Evolutionary conservation across 2,329 filamentous ascomycete species (phyloP).

Genomic region (Exophiala calicioides): DNA sequence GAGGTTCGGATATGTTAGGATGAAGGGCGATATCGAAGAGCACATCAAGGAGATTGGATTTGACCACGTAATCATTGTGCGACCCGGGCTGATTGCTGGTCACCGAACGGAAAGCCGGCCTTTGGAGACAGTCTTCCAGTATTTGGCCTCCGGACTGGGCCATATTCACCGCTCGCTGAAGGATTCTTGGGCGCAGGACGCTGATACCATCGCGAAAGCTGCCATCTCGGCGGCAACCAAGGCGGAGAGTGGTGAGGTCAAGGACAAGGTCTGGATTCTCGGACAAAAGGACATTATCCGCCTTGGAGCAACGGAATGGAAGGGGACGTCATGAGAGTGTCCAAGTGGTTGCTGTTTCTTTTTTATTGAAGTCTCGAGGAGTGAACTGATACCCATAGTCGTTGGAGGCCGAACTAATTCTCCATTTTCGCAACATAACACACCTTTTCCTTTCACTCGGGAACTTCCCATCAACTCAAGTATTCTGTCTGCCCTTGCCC

Average conservation of each 20-base stretch:
- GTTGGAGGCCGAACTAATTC: no score
- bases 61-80: slow-evolving; percentile 71
- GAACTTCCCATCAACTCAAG: no score
- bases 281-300: slow-evolving; percentile 42
- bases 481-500: no score
- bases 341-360: neutral
- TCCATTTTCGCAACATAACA: no score
- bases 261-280: slow-evolving; percentile 44
- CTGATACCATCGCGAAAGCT: slow-evolving; percentile 63
- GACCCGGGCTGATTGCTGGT: slow-evolving; percentile 76
- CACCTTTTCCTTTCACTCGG: no score
- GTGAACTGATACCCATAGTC: no score
- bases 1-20: slow-evolving; percentile 59
- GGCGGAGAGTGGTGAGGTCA: slow-evolving; percentile 43
- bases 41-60: slow-evolving; percentile 71
- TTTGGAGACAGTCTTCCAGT: slow-evolving; percentile 59
- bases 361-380: neutral
- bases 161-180: slow-evolving; percentile 57
- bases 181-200: slow-evolving; percentile 72
- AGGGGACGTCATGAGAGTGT: slow-evolving; percentile 6
- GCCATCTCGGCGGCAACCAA: slow-evolving; percentile 42
- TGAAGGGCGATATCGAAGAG: slow-evolving; percentile 90
- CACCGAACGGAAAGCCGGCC: slow-evolving; percentile 62
- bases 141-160: slow-evolving; percentile 58
- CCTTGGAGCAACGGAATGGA: slow-evolving; percentile 34